Percentiles rank a stretch among this genome's conserved stretches.
Evolutionary conservation across 2,329 filamentous ascomycete genomes (phyloP).

Genomic region (Aspergillus pseudoglaucus): DNA sequence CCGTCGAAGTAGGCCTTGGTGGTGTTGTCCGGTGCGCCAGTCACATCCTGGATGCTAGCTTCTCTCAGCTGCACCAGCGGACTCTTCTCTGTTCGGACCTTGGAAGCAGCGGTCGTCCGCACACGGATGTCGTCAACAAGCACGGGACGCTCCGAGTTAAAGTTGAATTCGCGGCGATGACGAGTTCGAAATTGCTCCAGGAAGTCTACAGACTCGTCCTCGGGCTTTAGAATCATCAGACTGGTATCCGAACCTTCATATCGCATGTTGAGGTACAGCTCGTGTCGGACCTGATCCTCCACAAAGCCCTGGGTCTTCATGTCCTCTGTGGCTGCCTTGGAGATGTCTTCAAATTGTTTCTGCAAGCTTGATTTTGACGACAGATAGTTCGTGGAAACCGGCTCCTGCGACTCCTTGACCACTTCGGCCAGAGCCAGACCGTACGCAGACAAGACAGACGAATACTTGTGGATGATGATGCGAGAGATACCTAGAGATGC

Average conservation of each 20-base stretch:
- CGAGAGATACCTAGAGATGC: conserved; percentile 35
- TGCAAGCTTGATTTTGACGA: conserved; percentile 44
- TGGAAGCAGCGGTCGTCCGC: conserved; percentile 67
- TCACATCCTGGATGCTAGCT: conserved; percentile 48
- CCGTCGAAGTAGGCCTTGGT: conserved; percentile 33
- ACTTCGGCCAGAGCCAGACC: conserved; percentile 64
- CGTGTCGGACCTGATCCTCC: conserved; percentile 33
- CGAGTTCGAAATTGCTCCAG: conserved; percentile 75
- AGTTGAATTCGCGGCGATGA: conserved; percentile 87
- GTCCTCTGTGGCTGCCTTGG: conserved; percentile 49
- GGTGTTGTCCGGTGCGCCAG: conserved; percentile 48
- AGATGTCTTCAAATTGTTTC: conserved; percentile 68
- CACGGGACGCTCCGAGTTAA: conserved; percentile 76
- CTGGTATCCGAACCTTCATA: conserved; percentile 48
- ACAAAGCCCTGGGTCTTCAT: conserved; percentile 41
- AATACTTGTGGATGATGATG: conserved; percentile 40
- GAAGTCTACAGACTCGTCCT: conserved; percentile 74
- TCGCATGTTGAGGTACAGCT: conserved; percentile 43
- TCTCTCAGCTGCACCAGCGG: conserved; percentile 61
- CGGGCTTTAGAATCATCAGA: conserved; percentile 51
- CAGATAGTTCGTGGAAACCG: conserved; percentile 50
- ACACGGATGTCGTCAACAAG: conserved; percentile 86
- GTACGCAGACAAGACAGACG: conserved; percentile 39
- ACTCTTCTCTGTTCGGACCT: conserved; percentile 55
- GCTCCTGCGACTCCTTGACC: conserved; percentile 73